phyloP scores from a whole-genome alignment of 2,329 filamentous ascomycete species.

The Colletotrichum tofieldiae region DNA sequence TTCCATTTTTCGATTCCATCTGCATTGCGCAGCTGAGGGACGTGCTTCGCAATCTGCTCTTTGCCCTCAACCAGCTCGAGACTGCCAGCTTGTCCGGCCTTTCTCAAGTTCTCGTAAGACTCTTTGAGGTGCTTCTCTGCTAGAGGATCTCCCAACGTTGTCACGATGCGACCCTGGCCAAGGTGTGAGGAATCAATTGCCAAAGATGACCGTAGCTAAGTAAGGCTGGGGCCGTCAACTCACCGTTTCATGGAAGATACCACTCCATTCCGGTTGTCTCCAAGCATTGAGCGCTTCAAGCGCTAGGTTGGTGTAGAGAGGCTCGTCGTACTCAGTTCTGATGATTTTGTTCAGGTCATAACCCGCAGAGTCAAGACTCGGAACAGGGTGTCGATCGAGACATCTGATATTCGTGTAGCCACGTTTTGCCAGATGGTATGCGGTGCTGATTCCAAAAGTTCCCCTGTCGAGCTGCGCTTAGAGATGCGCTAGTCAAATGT shows the following conservation, averaged over 20 bases:
- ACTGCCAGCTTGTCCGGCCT: constrained; percentile 11
- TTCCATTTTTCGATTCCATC: constrained; percentile 35
- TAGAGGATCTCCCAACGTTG: constrained; percentile 30
- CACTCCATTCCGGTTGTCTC: constrained; percentile 36
- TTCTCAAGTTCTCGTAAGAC: constrained; percentile 36
- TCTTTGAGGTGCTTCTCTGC: constrained; percentile 40
- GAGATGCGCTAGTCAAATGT: no score
- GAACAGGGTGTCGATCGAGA: constrained; percentile 38
- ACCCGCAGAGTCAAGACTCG: constrained; percentile 41
- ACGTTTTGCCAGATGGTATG: constrained; percentile 39
- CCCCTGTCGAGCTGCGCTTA: background rate
- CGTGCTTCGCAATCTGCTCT: constrained; percentile 32
- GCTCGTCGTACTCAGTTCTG: constrained; percentile 38
- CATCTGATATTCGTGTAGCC: constrained; percentile 43
- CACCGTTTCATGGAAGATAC: constrained; percentile 43
- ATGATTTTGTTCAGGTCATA: constrained; percentile 42
- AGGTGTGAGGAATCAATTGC: background rate
- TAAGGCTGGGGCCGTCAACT: background rate
- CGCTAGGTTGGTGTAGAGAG: constrained; percentile 25
- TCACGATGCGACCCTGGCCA: constrained; percentile 39
- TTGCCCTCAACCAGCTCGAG: constrained; percentile 30
- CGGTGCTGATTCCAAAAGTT: constrained; percentile 36
- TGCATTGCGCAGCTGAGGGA: constrained; percentile 29
- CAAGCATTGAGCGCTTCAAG: constrained; percentile 39
- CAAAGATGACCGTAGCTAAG: background rate